Evolutionary conservation across 2,329 filamentous ascomycete genomes (phyloP).

Genomic region (Clonostachys byssicola): DNA sequence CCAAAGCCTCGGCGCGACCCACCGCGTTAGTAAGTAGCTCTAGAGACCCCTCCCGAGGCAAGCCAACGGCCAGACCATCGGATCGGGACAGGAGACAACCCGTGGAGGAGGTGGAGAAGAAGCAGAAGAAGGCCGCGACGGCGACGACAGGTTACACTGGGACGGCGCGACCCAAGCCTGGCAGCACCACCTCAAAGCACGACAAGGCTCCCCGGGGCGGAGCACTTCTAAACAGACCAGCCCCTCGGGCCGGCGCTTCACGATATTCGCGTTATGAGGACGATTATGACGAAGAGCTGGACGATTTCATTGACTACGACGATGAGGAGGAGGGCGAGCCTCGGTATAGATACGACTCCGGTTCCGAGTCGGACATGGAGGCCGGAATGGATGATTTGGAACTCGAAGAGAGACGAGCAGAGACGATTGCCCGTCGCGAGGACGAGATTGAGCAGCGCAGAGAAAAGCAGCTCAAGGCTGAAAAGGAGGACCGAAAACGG

Average conservation of each 20-base stretch:
- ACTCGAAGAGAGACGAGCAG: constrained; percentile 62
- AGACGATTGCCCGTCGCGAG: constrained; percentile 60
- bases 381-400: constrained; percentile 72
- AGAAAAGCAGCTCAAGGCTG: constrained; percentile 55
- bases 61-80: background rate
- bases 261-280: constrained; percentile 40
- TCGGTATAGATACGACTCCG: constrained; percentile 54
- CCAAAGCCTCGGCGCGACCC: constrained; percentile 13
- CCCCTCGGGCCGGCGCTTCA: constrained; percentile 16
- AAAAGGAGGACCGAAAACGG: constrained; percentile 54
- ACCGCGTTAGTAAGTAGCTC: background rate
- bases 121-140: constrained; percentile 54
- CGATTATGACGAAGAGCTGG: constrained; percentile 60
- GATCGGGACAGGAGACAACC: constrained; percentile 8
- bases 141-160: constrained; percentile 64
- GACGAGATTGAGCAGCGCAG: constrained; percentile 61
- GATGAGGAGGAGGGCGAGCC: constrained; percentile 46
- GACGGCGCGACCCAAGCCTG: constrained; percentile 55
- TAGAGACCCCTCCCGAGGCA: background rate
- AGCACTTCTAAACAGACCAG: constrained; percentile 28
- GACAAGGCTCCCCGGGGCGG: constrained; percentile 27
- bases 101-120: constrained; percentile 42
- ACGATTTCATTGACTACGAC: constrained; percentile 59
- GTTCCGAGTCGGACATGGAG: constrained; percentile 74
- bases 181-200: constrained; percentile 12